Percentiles rank a stretch among this genome's conserved stretches.
Conservation (phyloP, 176 grass and related monocot species). For the Bolboschoenus planiculmis region DNA sequence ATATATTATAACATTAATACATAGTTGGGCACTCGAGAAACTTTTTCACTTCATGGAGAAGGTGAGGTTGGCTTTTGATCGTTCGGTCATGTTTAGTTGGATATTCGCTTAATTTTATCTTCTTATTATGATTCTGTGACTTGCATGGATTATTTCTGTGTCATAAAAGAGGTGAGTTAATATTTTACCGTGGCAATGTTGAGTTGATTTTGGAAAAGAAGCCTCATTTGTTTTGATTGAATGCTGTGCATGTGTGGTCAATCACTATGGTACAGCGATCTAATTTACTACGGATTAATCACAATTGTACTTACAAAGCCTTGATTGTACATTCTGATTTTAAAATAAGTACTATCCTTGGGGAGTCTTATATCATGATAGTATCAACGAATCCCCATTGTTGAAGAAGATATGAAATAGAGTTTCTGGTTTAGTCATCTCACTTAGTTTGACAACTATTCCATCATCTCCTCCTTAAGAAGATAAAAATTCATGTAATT, state of each 20-base stretch:
- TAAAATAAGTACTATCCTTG: not conserved
- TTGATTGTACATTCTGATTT: not conserved
- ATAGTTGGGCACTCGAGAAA: not conserved
- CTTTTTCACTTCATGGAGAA: not conserved
- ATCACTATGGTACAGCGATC: not conserved
- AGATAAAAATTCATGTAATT: not conserved
- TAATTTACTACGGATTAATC: not conserved
- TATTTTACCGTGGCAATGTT: not conserved
- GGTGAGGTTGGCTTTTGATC: not conserved
- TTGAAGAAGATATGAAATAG: not conserved
- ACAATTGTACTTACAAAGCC: not conserved
- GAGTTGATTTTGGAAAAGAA: not conserved
- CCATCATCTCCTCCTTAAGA: not conserved
- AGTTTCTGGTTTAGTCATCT: not conserved
- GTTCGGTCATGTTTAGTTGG: not conserved
- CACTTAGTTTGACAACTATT: not conserved
- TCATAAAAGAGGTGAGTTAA: not conserved
- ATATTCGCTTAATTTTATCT: not conserved
- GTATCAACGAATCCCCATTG: not conserved
- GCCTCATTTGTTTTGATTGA: constrained; percentile 11
- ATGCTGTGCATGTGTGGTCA: not conserved
- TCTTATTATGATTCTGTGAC: not conserved
- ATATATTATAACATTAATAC: not conserved
- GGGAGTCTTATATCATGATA: not conserved
- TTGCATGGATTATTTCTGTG: not conserved